A percentile compares a stretch with the other conserved stretches of the same genome.
These are phyloP conservation scores for Neltuma alba DNA, from an alignment of 306 rosid species.

Conservation along the genomic window DNA sequence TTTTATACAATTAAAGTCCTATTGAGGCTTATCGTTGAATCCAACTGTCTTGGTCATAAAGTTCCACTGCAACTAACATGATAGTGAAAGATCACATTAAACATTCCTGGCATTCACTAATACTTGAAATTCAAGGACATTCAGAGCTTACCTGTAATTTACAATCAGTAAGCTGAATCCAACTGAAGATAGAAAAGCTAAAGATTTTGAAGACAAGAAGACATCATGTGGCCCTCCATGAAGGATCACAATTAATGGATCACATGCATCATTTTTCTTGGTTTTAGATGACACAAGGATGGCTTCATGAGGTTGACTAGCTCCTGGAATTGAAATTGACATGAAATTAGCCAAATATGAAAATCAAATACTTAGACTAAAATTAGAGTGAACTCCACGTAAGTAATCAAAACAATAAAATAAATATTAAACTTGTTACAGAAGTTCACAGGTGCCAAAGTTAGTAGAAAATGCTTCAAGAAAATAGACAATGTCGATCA, in stretches of 20 bases:
- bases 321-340: slow-evolving; percentile 63
- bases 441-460: background rate
- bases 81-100: background rate
- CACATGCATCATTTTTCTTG: slow-evolving; percentile 51
- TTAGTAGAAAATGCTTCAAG: background rate
- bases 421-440: background rate
- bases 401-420: background rate
- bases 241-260: slow-evolving; percentile 77
- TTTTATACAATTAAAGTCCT: slow-evolving; percentile 4
- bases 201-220: slow-evolving; percentile 67
- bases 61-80: background rate
- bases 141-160: slow-evolving; percentile 70
- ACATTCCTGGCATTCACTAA: background rate
- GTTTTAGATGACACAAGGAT: slow-evolving; percentile 72
- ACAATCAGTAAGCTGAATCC: slow-evolving; percentile 83
- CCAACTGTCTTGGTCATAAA: background rate
- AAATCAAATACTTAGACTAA: slow-evolving; percentile 4
- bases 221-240: slow-evolving; percentile 92
- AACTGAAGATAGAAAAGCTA: slow-evolving; percentile 77
- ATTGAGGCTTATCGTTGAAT: background rate
- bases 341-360: background rate
- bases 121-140: slow-evolving; percentile 12
- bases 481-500: background rate
- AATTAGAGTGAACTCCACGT: slow-evolving; percentile 6
- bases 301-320: slow-evolving; percentile 80